Conservation (phyloP, 257 asterid species). For the Cinchona pubescens region DNA sequence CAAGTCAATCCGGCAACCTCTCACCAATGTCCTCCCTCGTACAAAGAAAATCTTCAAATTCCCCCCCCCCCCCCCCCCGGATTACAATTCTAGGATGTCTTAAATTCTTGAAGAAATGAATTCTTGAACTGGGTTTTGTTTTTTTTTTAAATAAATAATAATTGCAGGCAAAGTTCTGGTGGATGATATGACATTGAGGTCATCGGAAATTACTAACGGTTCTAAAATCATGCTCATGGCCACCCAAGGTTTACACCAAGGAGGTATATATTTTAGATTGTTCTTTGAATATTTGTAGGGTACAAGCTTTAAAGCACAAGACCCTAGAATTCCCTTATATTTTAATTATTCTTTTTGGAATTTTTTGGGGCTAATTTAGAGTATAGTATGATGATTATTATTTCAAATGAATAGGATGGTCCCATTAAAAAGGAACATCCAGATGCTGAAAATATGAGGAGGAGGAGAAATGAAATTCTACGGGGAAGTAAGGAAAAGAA, state of each 20-base stretch:
- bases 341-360: background rate
- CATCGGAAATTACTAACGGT: conserved; percentile 51
- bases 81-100: too few species aligned
- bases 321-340: too few species aligned
- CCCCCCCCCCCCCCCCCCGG: too few species aligned
- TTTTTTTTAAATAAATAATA: background rate
- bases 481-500: conserved; percentile 32
- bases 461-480: conserved; percentile 21
- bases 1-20: conserved; percentile 59
- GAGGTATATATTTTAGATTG: conserved; percentile 47
- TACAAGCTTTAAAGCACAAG: too few species aligned
- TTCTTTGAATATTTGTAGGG: too few species aligned
- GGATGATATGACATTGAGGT: conserved; percentile 58
- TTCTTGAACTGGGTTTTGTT: background rate
- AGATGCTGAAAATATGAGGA: conserved; percentile 23
- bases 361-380: conserved; percentile 2
- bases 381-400: conserved; percentile 6
- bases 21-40: conserved; percentile 89
- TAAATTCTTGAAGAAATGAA: background rate
- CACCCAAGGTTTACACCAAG: conserved; percentile 90
- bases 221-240: conserved; percentile 91
- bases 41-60: conserved; percentile 93
- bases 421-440: conserved; percentile 56
- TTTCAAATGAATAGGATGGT: conserved; percentile 56
- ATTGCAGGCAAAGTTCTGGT: conserved; percentile 54